Base-by-base conservation (phyloP, 495 filamentous ascomycete species). In the Lasiosphaeris hirsuta region DNA sequence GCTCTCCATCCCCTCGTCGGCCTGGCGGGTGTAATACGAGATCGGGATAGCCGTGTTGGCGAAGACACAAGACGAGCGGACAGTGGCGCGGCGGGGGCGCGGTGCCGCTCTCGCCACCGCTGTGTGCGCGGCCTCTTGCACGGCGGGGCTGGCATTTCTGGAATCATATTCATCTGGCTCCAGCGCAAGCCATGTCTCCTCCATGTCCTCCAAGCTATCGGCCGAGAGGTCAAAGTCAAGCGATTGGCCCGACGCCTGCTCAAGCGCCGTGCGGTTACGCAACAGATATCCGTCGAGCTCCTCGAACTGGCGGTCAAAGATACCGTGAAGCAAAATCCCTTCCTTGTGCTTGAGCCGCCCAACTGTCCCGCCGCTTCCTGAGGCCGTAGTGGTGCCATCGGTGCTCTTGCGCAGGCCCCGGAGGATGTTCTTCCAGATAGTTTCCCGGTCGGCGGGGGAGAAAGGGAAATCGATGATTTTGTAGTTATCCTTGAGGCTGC, bases 381-480 rank as follows among this genome's bases (percentile, higher is more conserved):
- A 30, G 5, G 13, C 17, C 18, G 17, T 33, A 9, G n/a, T 51
- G 33, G 47, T 15, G 17, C 47, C 18, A 7, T 34, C 35, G 14
- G 42, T 8, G 10, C 19, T 34, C 33, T 19, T 47, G 17, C 63
- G 58, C 42, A 65, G 19, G 4, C 68, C 61, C 7, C 51, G 17
- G 1, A 65, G 18, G 4, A 68, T 62, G 19, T 56, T 61, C 18
- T 62, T 49, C 67, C 64, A 69, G 37, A 72, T 63, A 9, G 59
- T 53, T 1, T 30, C 52, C 33, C 57, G 59, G 44, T 68, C 64
- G 1, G 38, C 53, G 9, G 19, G 9, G 17, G 59, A 51, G 15
- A 69, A 58, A 4, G 70, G 65, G n/a, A 67, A 68, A 10, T 69
- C 60, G 39, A 68, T 14, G 11, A 74, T 47, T n/a, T 38, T 41